Evolutionary conservation across 2,329 filamentous ascomycete genomes (phyloP).

Genomic region (Bipolaris victoriae): DNA sequence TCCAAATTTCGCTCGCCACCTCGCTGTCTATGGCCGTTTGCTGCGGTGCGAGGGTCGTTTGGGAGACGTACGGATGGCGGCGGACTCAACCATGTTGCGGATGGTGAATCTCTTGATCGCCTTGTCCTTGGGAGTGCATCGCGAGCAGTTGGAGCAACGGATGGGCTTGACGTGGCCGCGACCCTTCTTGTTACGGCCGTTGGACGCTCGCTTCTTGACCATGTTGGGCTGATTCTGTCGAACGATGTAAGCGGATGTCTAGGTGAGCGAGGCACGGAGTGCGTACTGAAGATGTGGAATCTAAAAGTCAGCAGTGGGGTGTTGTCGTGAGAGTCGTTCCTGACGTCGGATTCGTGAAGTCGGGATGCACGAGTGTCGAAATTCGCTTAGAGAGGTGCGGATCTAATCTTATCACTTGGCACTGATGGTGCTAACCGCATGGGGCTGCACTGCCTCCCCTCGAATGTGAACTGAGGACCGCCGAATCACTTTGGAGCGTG

Average conservation of each 20-base stretch:
- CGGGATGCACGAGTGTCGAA: slow-evolving; percentile 29
- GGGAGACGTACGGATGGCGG: slow-evolving; percentile 89
- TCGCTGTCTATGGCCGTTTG: slow-evolving; percentile 4
- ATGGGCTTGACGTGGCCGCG: slow-evolving; percentile 99
- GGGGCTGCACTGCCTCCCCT: not conserved
- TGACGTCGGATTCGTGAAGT: slow-evolving; percentile 23
- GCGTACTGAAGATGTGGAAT: slow-evolving; percentile 47
- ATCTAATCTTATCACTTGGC: slow-evolving; percentile 44
- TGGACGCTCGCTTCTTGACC: slow-evolving; percentile 79
- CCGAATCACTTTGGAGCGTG: not conserved
- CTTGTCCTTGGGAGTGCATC: slow-evolving; percentile 96
- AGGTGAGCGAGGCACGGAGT: slow-evolving; percentile 10
- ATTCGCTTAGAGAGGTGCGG: slow-evolving; percentile 32
- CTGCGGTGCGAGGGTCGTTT: slow-evolving; percentile 6
- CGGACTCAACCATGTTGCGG: slow-evolving; percentile 99
- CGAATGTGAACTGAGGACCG: not conserved
- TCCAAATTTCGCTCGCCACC: slow-evolving; percentile 12
- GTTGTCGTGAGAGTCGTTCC: slow-evolving; percentile 41
- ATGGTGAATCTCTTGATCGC: slow-evolving; percentile 99
- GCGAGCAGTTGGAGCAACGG: slow-evolving; percentile 85
- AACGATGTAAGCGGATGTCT: slow-evolving; percentile 26
- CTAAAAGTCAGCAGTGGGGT: slow-evolving; percentile 46
- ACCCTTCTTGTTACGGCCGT: slow-evolving; percentile 99
- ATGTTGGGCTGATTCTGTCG: slow-evolving; percentile 63
- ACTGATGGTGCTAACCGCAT: slow-evolving; percentile 11